These are phyloP conservation scores for Priceomyces medius DNA, from an alignment of 805 yeast genomes.

Conservation along the genomic window DNA sequence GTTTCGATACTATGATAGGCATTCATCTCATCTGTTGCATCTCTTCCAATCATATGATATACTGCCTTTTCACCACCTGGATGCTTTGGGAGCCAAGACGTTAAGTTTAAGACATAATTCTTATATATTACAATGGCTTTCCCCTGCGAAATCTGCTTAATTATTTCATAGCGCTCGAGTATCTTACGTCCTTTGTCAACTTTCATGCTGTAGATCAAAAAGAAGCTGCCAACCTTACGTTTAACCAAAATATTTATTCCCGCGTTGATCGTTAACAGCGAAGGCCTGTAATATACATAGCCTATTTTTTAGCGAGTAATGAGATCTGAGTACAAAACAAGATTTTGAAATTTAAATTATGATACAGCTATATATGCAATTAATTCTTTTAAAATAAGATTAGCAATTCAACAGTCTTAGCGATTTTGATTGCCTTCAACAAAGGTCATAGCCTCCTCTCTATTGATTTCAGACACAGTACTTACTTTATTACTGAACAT, in stretches of 20 bases:
- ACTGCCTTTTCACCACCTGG: slow-evolving; percentile 92
- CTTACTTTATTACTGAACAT: slow-evolving; percentile 80
- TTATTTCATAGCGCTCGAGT: slow-evolving; percentile 39
- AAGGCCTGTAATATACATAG: too few species aligned
- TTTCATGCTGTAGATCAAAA: too few species aligned
- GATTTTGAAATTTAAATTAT: too few species aligned
- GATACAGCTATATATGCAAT: too few species aligned
- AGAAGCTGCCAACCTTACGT: too few species aligned
- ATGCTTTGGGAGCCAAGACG: slow-evolving; percentile 69
- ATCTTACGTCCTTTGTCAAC: slow-evolving; percentile 9
- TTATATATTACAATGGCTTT: slow-evolving; percentile 68
- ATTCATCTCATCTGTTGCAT: slow-evolving; percentile 88
- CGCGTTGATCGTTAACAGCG: too few species aligned
- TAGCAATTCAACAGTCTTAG: background rate
- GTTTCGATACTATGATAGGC: slow-evolving; percentile 75
- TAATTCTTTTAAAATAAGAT: too few species aligned
- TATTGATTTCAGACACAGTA: slow-evolving; percentile 65
- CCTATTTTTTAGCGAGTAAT: too few species aligned
- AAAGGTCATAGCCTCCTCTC: slow-evolving; percentile 76
- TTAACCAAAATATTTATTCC: too few species aligned
- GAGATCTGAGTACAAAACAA: too few species aligned
- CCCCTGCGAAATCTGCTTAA: slow-evolving; percentile 62
- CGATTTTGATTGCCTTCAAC: slow-evolving; percentile 62
- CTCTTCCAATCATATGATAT: slow-evolving; percentile 81
- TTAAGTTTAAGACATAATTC: slow-evolving; percentile 58